Conservation (phyloP, 179 eudicot genomes). For the Silene coronaria region DNA sequence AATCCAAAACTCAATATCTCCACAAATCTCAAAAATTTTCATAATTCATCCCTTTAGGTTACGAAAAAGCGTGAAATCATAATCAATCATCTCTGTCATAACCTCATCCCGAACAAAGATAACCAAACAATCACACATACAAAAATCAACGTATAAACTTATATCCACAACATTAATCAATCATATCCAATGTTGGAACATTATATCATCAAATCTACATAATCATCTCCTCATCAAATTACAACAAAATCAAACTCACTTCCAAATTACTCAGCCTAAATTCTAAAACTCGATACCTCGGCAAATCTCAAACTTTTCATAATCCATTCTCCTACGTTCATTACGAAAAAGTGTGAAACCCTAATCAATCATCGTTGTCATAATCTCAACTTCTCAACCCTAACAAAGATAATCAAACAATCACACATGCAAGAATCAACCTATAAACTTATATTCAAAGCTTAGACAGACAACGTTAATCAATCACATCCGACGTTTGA, state of each 20-base stretch:
- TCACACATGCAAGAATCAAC: too few relatives aligned
- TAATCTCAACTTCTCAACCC: too few relatives aligned
- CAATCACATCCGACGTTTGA: not conserved
- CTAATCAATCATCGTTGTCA: too few relatives aligned
- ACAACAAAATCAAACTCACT: not conserved
- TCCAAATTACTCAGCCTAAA: not conserved
- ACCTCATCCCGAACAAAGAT: too few relatives aligned
- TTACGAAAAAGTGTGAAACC: too few relatives aligned
- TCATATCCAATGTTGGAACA: not conserved
- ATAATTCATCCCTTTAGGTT: not conserved
- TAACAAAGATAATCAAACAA: too few relatives aligned
- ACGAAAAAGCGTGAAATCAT: too few relatives aligned
- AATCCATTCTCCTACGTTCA: not conserved
- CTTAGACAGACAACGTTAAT: not conserved
- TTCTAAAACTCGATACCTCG: not conserved
- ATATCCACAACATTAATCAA: not conserved
- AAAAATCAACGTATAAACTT: too few relatives aligned
- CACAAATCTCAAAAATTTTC: not conserved
- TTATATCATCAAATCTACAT: not conserved
- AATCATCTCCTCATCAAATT: not conserved
- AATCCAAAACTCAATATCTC: not conserved
- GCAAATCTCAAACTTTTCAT: not conserved
- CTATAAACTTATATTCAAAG: not conserved
- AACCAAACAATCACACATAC: too few relatives aligned
- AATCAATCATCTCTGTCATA: too few relatives aligned